These are phyloP conservation scores for Pyracantha coccinea DNA, from an alignment of 331 rosid genomes.

Conservation along the genomic window DNA sequence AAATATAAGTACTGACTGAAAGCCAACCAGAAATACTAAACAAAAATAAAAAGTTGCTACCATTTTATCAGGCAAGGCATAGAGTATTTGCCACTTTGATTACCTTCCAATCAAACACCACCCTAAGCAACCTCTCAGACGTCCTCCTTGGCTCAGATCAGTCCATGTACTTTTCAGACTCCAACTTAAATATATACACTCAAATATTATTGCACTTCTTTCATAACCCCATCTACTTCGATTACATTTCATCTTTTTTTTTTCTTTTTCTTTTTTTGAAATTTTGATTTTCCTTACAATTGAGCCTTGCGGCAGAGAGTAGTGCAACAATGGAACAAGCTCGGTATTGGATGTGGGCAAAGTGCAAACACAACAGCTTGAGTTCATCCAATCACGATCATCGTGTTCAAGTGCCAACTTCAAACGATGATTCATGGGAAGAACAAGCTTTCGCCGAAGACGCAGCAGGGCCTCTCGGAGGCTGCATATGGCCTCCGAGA, in stretches of 20 bases:
- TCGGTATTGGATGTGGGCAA: conserved; percentile 55
- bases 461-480: conserved; percentile 65
- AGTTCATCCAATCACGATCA: background rate
- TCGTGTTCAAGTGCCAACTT: conserved; percentile 14
- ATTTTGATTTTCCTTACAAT: background rate
- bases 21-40: conserved; percentile 29
- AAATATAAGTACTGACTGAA: conserved; percentile 20
- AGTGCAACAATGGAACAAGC: conserved; percentile 54
- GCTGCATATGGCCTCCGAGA: conserved; percentile 94
- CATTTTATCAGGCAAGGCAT: conserved; percentile 14
- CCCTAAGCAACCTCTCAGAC: conserved; percentile 11
- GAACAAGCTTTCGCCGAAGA: conserved; percentile 93
- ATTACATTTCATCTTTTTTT: background rate
- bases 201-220: background rate
- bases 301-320: background rate
- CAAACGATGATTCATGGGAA: conserved; percentile 72
- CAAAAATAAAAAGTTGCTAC: conserved; percentile 13
- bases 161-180: conserved; percentile 18
- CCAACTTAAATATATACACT: conserved; percentile 1
- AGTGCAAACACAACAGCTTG: conserved; percentile 37
- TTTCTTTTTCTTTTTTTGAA: background rate
- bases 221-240: background rate
- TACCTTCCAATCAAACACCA: conserved; percentile 24
- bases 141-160: conserved; percentile 6
- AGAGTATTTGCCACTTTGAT: background rate